These are phyloP conservation scores for Plasmodium gaboni DNA, from an alignment of 169 alveolate genomes.

Conservation along the genomic window DNA sequence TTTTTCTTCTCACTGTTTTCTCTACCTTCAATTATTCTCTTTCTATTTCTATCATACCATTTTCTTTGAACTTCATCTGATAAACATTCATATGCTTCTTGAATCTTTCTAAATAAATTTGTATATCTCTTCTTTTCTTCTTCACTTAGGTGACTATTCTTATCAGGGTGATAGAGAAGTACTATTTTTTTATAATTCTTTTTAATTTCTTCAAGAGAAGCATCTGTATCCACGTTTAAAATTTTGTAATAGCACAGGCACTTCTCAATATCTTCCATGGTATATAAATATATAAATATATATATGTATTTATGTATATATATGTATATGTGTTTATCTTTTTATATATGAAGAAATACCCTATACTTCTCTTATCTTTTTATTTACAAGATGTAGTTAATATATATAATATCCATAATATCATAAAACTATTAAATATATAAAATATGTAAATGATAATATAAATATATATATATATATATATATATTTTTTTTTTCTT, in stretches of 20 bases:
- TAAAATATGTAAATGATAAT: no score
- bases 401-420: no score
- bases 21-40: conserved; percentile 83
- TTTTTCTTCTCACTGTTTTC: conserved; percentile 17
- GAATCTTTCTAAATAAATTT: conserved; percentile 85
- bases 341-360: not conserved
- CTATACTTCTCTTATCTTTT: no score
- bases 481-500: no score
- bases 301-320: no score
- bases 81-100: conserved; percentile 91
- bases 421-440: no score
- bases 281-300: no score
- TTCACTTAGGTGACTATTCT: conserved; percentile 79
- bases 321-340: not conserved
- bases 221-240: conserved; percentile 73
- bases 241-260: conserved; percentile 79
- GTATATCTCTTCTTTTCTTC: conserved; percentile 80
- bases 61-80: conserved; percentile 87
- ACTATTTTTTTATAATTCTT: conserved; percentile 89
- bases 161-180: conserved; percentile 92
- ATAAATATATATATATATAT: no score
- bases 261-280: conserved; percentile 41
- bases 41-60: conserved; percentile 84
- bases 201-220: conserved; percentile 85
- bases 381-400: no score